Conservation (phyloP, 2,329 filamentous ascomycete species). For the Microcyclosporella mali region DNA sequence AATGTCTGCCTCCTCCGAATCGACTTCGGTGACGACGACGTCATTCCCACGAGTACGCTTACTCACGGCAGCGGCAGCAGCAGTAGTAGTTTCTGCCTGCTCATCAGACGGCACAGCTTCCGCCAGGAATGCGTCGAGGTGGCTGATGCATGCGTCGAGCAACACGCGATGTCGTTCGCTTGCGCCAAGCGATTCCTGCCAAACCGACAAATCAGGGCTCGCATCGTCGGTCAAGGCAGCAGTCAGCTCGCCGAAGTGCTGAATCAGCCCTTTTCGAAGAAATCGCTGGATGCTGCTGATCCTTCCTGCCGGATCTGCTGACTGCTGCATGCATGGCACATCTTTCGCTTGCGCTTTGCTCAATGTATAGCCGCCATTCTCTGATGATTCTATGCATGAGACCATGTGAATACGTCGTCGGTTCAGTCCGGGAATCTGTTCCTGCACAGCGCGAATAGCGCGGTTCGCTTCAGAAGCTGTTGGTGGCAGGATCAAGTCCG, state of each 20-base stretch:
- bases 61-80: background rate
- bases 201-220: constrained; percentile 55
- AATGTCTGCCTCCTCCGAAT: constrained; percentile 60
- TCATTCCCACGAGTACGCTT: constrained; percentile 1
- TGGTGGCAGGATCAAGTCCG: constrained; percentile 37
- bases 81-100: no score
- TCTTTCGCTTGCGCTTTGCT: constrained; percentile 1
- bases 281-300: constrained; percentile 65
- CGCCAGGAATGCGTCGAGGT: constrained; percentile 67
- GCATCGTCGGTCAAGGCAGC: constrained; percentile 35
- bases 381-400: constrained; percentile 54
- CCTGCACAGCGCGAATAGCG: constrained; percentile 12
- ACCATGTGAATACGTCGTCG: constrained; percentile 53
- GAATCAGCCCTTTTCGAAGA: constrained; percentile 56
- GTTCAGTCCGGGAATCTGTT: constrained; percentile 38
- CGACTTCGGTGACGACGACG: constrained; percentile 5
- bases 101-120: constrained; percentile 40
- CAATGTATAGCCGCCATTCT: background rate
- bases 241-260: constrained; percentile 65
- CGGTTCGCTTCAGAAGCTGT: constrained; percentile 1
- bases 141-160: constrained; percentile 62
- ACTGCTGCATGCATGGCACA: constrained; percentile 17
- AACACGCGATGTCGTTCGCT: constrained; percentile 84
- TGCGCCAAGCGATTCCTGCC: constrained; percentile 81
- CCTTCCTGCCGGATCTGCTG: constrained; percentile 35